Conservation (phyloP, 116 monocot species). For the Zostera marina region DNA sequence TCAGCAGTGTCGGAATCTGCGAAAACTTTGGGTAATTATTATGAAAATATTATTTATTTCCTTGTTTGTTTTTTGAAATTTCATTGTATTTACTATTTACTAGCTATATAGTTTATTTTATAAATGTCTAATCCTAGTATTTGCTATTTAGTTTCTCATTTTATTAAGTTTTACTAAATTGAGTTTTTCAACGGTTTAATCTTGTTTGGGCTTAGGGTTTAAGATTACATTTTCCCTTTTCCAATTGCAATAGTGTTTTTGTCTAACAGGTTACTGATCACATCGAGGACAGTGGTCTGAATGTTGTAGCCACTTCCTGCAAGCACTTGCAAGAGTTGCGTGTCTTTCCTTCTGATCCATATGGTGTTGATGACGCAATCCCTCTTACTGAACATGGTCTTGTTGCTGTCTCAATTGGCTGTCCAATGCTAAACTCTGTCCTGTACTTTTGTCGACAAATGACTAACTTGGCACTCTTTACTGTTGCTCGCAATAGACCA, state of each 20-base stretch:
- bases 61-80: no score
- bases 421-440: conserved; percentile 60
- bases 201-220: no score
- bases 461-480: conserved; percentile 66
- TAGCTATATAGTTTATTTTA: no score
- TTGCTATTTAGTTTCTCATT: no score
- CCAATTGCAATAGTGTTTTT: neutral
- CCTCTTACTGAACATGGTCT: conserved; percentile 69
- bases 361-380: conserved; percentile 26
- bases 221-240: neutral
- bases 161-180: no score
- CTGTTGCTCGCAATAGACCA: conserved; percentile 55
- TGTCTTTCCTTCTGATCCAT: conserved; percentile 92
- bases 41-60: neutral
- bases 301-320: conserved; percentile 70
- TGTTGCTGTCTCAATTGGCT: conserved; percentile 48
- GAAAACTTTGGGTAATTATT: conserved; percentile 55
- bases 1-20: conserved; percentile 43
- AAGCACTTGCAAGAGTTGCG: conserved; percentile 67
- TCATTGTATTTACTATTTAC: no score
- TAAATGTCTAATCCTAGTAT: no score
- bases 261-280: conserved; percentile 57
- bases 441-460: conserved; percentile 90
- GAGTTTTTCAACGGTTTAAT: no score
- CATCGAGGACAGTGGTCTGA: conserved; percentile 68